Conservation (phyloP, 805 yeast genomes). For the Zygosaccharomyces kombuchaensis region DNA sequence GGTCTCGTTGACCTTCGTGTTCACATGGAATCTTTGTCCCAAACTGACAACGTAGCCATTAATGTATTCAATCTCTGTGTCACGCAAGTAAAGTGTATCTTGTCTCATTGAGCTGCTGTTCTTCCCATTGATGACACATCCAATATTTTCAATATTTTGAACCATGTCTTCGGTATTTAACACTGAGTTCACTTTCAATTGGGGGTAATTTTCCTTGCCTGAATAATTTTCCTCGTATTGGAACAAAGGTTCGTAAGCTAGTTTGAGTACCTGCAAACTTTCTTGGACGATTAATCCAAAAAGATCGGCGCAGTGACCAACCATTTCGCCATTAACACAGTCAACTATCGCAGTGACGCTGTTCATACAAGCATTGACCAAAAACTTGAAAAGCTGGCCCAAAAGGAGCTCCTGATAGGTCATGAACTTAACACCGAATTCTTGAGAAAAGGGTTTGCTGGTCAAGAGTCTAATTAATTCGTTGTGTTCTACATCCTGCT, state of each 20-base stretch:
- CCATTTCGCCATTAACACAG: constrained; percentile 75
- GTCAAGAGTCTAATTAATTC: constrained; percentile 31
- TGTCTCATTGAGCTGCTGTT: constrained; percentile 54
- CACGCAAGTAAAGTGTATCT: constrained; percentile 50
- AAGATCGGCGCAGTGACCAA: constrained; percentile 39
- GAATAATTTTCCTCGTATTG: constrained; percentile 24
- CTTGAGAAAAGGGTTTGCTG: constrained; percentile 22
- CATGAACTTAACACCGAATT: constrained; percentile 30
- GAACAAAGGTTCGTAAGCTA: constrained; percentile 29
- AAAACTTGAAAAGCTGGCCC: constrained; percentile 69
- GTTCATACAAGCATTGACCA: constrained; percentile 79
- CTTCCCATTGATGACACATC: constrained; percentile 44
- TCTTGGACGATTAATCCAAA: constrained; percentile 37
- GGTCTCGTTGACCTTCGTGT: constrained; percentile 34
- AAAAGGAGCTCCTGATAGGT: constrained; percentile 48
- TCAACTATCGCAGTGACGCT: constrained; percentile 75
- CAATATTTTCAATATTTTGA: constrained; percentile 37
- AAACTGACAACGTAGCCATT: constrained; percentile 70
- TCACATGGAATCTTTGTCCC: constrained; percentile 44
- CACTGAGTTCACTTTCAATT: constrained; percentile 24
- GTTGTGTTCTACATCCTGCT: constrained; percentile 18
- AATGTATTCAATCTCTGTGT: constrained; percentile 75
- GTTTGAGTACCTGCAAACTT: constrained; percentile 30
- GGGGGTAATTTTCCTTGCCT: constrained; percentile 26
- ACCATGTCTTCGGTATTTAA: constrained; percentile 36